These are phyloP conservation scores for Anacardium occidentale DNA, from an alignment of 345 rosid species.

Conservation along the genomic window DNA sequence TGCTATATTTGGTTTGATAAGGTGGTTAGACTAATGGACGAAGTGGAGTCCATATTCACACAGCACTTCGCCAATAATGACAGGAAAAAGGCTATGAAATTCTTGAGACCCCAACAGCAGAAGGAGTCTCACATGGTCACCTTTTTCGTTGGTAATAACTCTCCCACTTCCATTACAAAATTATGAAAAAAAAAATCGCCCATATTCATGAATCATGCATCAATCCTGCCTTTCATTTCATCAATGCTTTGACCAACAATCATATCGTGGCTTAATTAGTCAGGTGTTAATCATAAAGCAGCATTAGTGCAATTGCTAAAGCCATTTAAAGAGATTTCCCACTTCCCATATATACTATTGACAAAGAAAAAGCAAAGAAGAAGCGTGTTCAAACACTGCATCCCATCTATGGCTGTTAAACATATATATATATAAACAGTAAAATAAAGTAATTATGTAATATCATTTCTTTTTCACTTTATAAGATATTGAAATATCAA, in stretches of 20 bases:
- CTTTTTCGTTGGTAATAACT: conserved; percentile 77
- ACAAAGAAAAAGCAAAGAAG: background rate
- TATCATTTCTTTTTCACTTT: background rate
- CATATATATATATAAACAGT: background rate
- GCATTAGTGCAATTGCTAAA: background rate
- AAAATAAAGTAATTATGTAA: background rate
- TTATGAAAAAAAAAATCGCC: background rate
- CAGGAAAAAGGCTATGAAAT: conserved; percentile 97
- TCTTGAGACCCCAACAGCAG: conserved; percentile 77
- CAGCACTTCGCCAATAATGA: conserved; percentile 93
- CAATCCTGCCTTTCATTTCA: background rate
- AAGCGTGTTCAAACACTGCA: background rate
- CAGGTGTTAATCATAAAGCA: background rate
- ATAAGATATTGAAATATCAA: background rate
- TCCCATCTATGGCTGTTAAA: background rate
- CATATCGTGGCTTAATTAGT: background rate
- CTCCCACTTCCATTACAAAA: background rate
- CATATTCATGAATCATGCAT: background rate
- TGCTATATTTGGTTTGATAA: conserved; percentile 27
- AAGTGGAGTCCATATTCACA: conserved; percentile 97
- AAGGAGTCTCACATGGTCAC: conserved; percentile 96
- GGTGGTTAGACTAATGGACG: conserved; percentile 93
- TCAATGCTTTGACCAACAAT: background rate
- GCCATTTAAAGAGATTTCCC: background rate
- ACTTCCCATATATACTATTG: background rate